Evolutionary conservation across 257 asterid genomes (phyloP).

Genomic region (Solanum chmielewskii): DNA sequence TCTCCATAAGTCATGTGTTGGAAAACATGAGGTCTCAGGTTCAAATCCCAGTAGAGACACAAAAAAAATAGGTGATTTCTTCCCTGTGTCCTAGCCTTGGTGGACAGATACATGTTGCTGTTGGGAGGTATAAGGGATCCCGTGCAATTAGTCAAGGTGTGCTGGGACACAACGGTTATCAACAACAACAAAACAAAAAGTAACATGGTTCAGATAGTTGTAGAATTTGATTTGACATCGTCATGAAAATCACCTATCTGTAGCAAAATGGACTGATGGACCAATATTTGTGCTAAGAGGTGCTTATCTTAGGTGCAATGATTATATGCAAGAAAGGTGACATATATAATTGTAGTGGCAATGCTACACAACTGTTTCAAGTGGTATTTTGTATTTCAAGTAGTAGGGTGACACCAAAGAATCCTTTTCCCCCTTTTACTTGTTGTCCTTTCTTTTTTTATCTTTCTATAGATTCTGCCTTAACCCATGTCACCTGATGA

Average conservation of each 20-base stretch:
- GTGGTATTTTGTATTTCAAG: background rate
- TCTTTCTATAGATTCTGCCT: background rate
- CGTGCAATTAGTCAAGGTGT: background rate
- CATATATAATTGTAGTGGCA: background rate
- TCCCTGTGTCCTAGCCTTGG: background rate
- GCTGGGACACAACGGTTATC: background rate
- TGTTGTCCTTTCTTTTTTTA: background rate
- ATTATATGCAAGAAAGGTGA: background rate
- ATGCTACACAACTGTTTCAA: background rate
- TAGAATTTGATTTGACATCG: background rate
- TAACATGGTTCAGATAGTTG: background rate
- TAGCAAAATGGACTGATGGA: background rate
- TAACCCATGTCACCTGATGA: slow-evolving; percentile 3
- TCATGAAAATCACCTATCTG: background rate
- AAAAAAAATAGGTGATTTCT: background rate
- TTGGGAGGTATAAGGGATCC: background rate
- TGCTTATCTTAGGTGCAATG: background rate
- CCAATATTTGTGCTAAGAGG: background rate
- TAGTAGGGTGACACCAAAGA: background rate
- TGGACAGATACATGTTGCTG: background rate
- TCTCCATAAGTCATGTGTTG: background rate
- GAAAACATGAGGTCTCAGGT: background rate
- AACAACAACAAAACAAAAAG: background rate
- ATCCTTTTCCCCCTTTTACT: background rate
- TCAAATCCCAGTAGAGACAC: background rate